Evolutionary conservation across 1,284 basidiomycete genomes (phyloP).

Genomic region (Macrocybe sp.): DNA sequence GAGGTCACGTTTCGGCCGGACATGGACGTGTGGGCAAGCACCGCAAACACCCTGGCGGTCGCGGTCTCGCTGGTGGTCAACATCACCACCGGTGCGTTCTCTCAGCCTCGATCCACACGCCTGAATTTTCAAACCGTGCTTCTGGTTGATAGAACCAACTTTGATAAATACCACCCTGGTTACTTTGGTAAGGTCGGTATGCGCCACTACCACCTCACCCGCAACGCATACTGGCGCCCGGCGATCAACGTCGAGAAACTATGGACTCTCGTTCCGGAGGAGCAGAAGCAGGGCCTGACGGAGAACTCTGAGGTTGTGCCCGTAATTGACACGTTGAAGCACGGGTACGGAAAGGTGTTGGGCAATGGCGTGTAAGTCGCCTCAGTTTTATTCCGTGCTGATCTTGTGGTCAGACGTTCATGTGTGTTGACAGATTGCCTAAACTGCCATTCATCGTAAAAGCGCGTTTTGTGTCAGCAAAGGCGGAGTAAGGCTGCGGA

Average conservation of each 20-base stretch:
- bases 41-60: conserved; percentile 99
- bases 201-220: conserved; percentile 95
- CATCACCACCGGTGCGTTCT: conserved; percentile 92
- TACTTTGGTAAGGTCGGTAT: conserved; percentile 99
- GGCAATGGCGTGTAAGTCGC: conserved; percentile 75
- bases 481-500: conserved; percentile 71
- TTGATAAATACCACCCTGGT: conserved; percentile 96
- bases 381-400: not conserved
- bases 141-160: conserved; percentile 59
- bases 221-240: conserved; percentile 88
- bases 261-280: conserved; percentile 75
- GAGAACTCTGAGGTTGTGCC: conserved; percentile 78
- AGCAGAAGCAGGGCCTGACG: conserved; percentile 70
- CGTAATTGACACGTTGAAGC: conserved; percentile 83
- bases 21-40: conserved; percentile 99
- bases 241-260: conserved; percentile 98
- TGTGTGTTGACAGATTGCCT: conserved; percentile 48
- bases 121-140: not conserved
- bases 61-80: conserved; percentile 99
- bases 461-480: conserved; percentile 87
- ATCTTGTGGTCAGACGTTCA: not conserved
- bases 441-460: conserved; percentile 92
- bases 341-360: conserved; percentile 90
- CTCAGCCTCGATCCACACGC: not conserved
- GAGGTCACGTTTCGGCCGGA: conserved; percentile 98